Base-by-base conservation (phyloP, 495 filamentous ascomycete genomes). In the Daldinia decipiens region DNA sequence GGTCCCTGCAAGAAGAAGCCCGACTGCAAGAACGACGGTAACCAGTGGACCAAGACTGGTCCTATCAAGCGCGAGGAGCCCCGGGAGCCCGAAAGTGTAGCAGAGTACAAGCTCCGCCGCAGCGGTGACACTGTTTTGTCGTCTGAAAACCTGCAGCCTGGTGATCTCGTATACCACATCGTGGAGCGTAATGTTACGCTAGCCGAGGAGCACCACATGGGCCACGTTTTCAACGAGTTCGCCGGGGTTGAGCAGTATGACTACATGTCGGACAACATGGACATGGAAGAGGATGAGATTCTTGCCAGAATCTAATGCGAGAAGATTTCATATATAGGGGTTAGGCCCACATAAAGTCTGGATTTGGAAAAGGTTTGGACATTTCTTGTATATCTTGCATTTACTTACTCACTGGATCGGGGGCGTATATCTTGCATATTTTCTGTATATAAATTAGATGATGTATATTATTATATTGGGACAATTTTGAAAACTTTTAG, bases 211-310 rank as follows among this genome's bases (percentile, higher is more conserved):
- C 50, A 29, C 5, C 24, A 29, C 50, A 17, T 8, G 11, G 15
- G 24, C 27, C 50, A 53, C 13, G 13, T 31, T 31, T 53, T 53
- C 4, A n/a, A 53, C 50, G 50, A 53, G 12, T 27, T 15, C 5
- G 24, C 27, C 15, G 50, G 50, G 12, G 1, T 53, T 17, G 50
- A 53, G 1, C 50, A 53, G 26, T 53, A 29, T 11, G 50, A 53
- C 5, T 53, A 53, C 26, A 53, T 53, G 50, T 27, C 24, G 1
- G 50, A 53, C 12, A 27, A 53, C 12, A 17, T 53, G 50, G 50
- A 31, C 15, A 27, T 53, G 12, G 50, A 29, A 29, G 50, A 53
- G 13, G 50, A 53, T 31, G 50, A 53, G 50, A 53, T 53, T 24
- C 26, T 53, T 53, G 50, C 26, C 0, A 53, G 12, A 26, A 31